Evolutionary conservation across 2,329 filamentous ascomycete species (phyloP).

Genomic region (Geosmithia putterillii): DNA sequence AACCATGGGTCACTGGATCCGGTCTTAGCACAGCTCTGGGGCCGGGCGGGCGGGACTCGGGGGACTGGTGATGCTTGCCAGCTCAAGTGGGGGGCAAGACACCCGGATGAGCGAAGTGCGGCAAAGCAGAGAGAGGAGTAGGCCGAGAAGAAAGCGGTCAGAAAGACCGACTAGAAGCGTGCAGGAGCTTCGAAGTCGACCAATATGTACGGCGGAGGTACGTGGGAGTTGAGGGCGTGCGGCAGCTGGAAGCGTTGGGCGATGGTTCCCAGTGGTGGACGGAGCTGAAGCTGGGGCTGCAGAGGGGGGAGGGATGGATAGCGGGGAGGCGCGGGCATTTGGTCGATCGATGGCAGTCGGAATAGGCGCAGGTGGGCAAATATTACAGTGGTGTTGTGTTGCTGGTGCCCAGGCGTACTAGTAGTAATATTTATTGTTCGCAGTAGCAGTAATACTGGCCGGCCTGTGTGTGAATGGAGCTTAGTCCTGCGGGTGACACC

Average conservation of each 20-base stretch:
- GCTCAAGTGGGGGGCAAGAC: background rate
- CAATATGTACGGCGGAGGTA: background rate
- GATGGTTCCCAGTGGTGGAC: background rate
- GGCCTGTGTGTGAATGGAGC: too few relatives aligned
- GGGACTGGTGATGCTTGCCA: background rate
- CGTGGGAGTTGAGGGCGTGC: background rate
- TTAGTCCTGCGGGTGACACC: too few relatives aligned
- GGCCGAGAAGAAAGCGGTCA: background rate
- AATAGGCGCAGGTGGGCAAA: too few relatives aligned
- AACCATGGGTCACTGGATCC: background rate
- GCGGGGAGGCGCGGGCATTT: background rate
- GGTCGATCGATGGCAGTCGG: background rate
- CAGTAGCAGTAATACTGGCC: too few relatives aligned
- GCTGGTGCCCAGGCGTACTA: too few relatives aligned
- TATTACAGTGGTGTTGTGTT: too few relatives aligned
- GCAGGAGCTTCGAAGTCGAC: background rate
- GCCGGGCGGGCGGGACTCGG: background rate
- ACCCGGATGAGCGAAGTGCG: background rate
- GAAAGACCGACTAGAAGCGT: background rate
- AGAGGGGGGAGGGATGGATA: background rate
- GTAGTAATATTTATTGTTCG: too few relatives aligned
- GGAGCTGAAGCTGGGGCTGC: background rate
- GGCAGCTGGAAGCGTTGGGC: background rate
- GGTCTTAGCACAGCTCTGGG: background rate
- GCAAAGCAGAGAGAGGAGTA: background rate